A percentile compares a stretch with the other conserved stretches of the same genome.
Conservation (phyloP, 2,329 filamentous ascomycete genomes). For the Colletotrichum nymphaeae region DNA sequence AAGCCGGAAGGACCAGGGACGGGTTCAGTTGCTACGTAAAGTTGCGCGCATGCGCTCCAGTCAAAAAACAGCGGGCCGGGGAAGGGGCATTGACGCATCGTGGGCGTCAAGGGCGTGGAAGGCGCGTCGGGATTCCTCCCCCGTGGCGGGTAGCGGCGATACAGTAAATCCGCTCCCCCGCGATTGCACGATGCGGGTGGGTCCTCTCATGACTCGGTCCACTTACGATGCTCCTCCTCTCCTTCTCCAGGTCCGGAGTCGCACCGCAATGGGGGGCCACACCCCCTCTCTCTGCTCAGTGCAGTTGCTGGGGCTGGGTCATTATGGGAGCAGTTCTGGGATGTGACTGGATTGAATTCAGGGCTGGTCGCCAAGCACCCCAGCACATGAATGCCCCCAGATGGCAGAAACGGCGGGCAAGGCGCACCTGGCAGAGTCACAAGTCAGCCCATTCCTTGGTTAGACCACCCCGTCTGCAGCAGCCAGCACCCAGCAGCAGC, state of each 20-base stretch:
- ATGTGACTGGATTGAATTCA: neutral
- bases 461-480: neutral
- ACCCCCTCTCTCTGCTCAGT: neutral
- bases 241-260: constrained; percentile 17
- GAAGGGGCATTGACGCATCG: neutral
- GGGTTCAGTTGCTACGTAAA: neutral
- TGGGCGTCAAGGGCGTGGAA: no score
- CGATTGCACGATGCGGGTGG: constrained; percentile 13
- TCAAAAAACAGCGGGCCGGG: neutral
- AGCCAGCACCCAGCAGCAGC: constrained; percentile 3
- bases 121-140: neutral
- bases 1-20: constrained; percentile 14
- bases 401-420: neutral
- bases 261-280: neutral
- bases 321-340: no score
- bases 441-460: constrained; percentile 32
- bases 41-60: constrained; percentile 28
- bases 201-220: constrained; percentile 4
- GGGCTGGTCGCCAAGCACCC: neutral
- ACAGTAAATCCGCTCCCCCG: constrained; percentile 3
- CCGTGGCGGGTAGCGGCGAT: neutral
- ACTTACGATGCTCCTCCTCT: neutral
- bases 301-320: no score
- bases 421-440: constrained; percentile 20
- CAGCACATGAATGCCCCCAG: neutral